Conservation (phyloP, 352 stramenopile genomes). For the Globisporangium mamillatum region DNA sequence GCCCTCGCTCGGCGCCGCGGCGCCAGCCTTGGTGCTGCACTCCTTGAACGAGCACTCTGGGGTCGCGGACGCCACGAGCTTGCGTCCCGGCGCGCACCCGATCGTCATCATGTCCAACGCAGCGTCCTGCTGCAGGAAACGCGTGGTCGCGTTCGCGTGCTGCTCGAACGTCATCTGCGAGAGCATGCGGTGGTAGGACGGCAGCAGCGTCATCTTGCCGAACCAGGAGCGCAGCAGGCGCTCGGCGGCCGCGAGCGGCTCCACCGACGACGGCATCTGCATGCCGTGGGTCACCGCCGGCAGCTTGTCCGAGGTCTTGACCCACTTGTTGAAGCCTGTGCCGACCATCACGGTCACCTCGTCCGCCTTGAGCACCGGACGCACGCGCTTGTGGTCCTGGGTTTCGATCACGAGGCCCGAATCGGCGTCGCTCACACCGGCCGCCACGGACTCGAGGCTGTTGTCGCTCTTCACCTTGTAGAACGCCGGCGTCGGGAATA, state of each 20-base stretch:
- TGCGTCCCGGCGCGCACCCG: slow-evolving; percentile 37
- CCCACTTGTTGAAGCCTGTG: slow-evolving; percentile 52
- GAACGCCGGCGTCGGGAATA: slow-evolving; percentile 48
- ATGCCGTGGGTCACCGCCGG: slow-evolving; percentile 58
- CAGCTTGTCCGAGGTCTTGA: slow-evolving; percentile 38
- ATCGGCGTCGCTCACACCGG: slow-evolving; percentile 28
- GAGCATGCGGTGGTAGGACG: slow-evolving; percentile 53
- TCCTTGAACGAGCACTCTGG: slow-evolving; percentile 28
- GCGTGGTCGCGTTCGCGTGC: slow-evolving; percentile 34
- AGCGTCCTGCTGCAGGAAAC: slow-evolving; percentile 28
- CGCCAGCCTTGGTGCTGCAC: slow-evolving; percentile 30
- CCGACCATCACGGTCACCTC: slow-evolving; percentile 61
- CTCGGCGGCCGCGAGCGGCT: slow-evolving; percentile 20
- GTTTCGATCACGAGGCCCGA: slow-evolving; percentile 56
- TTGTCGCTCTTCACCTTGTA: slow-evolving; percentile 42
- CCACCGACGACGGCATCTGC: slow-evolving; percentile 43
- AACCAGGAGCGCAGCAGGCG: slow-evolving; percentile 51
- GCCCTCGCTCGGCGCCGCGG: slow-evolving; percentile 22
- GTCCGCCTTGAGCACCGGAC: slow-evolving; percentile 47
- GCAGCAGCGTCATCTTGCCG: slow-evolving; percentile 63
- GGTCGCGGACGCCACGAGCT: slow-evolving; percentile 33
- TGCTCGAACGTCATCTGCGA: slow-evolving; percentile 42
- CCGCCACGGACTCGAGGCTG: slow-evolving; percentile 22
- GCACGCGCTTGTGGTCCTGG: slow-evolving; percentile 37
- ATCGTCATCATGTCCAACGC: slow-evolving; percentile 29